Evolutionary conservation across 2,329 filamentous ascomycete genomes (phyloP), one percentile per base, ranked within the genome.

Genomic region (Colletotrichum tabaci): DNA sequence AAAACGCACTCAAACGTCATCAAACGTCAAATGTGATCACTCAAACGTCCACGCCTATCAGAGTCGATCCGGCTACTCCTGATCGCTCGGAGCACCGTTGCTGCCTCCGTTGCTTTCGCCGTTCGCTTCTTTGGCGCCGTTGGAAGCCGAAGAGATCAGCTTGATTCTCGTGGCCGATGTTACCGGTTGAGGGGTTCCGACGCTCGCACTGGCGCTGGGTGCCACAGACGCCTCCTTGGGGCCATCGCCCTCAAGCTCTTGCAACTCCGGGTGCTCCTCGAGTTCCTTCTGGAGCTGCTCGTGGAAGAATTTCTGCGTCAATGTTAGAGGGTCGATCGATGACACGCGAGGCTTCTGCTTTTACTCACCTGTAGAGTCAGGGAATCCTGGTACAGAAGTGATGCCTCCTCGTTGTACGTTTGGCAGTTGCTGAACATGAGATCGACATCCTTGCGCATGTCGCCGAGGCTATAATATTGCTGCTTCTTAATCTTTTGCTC

Each of bases 361-460:
- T 26, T 2, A 62, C 60, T 85, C 85, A 97, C 95, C 88, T 98
- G 94, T 82, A 99, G 98, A 66, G 93, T 87, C 81, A 95, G 95
- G 61, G 96, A 96, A 86, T 99, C 96, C 78, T 94, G 89, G 84
- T 95, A 98, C 65, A 99, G 88, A 77, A 97, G 86, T 82, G 95
- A 98, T 69, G 92, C 93, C 79, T 98, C 96, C 82, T 99, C 97
- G 78, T 99, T 99, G 86, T 97, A 99, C 3, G 93, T 96, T 80
- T 94, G 90, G 75, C 96, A 98, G 82, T 99, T 99, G 79, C 89
- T 91, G 81, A 95, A 96, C 82, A 99, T 89, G 74, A 96, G 84
- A 61, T 91, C 90, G 74, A 99, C 91, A 79, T 99, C 97, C 75
- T 89, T 90, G 66, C 91, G 89, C 87, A 99, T 90, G 76, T 95